phyloP scores from a whole-genome alignment of 768 basidiomycete species.

The Lentinula raphanica region DNA sequence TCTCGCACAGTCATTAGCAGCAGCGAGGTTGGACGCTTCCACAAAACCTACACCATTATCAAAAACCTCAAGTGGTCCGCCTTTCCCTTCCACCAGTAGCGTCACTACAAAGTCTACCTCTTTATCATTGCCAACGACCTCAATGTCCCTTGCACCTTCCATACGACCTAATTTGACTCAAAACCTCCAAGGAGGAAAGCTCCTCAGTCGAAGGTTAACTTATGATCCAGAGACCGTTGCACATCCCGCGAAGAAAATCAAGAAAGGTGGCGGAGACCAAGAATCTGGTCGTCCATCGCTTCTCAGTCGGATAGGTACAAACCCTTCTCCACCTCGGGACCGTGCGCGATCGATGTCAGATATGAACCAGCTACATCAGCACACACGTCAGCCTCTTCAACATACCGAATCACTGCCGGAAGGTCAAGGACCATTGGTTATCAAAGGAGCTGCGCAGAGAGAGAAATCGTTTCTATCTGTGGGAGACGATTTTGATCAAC shows the following conservation, averaged over 20 bases:
- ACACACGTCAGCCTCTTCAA: not conserved
- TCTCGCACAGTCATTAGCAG: not conserved
- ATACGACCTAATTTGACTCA: not conserved
- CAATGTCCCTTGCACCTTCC: not conserved
- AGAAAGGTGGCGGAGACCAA: constrained; percentile 18
- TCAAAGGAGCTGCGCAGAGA: constrained; percentile 5
- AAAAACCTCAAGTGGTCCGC: not conserved
- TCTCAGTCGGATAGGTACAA: constrained; percentile 35
- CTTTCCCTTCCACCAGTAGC: not conserved
- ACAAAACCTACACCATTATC: not conserved
- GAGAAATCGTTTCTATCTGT: not conserved
- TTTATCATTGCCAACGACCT: not conserved
- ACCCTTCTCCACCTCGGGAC: not conserved
- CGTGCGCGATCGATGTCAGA: not conserved
- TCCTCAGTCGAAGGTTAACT: not conserved
- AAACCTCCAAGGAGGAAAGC: not conserved
- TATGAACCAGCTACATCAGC: not conserved
- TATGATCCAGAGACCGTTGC: not conserved
- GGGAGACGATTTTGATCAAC: not conserved
- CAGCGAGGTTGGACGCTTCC: not conserved
- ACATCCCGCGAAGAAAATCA: constrained; percentile 6
- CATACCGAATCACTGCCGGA: not conserved
- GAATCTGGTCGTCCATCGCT: constrained; percentile 33
- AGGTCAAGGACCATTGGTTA: constrained; percentile 1
- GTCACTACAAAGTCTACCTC: not conserved